Conservation (phyloP, 176 grass and related monocot species). For the Echinochloa phyllopogon region DNA sequence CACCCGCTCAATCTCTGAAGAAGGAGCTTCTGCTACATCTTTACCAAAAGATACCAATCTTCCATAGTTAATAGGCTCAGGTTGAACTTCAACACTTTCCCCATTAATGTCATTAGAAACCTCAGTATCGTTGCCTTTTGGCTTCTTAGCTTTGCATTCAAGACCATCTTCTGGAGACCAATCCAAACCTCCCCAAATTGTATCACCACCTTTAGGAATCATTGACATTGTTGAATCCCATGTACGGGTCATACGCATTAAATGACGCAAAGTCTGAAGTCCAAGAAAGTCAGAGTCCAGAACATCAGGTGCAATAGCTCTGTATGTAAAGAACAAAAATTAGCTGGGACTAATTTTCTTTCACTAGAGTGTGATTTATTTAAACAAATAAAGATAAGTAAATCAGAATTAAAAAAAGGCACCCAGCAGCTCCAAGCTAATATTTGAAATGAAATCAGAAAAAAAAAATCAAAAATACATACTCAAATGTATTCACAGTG, state of each 20-base stretch:
- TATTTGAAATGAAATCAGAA: conserved; percentile 32
- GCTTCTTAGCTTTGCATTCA: conserved; percentile 74
- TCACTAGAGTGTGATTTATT: neutral
- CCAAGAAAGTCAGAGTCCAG: conserved; percentile 92
- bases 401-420: neutral
- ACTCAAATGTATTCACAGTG: neutral
- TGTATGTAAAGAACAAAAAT: conserved; percentile 44
- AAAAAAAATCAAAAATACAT: neutral
- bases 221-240: conserved; percentile 99
- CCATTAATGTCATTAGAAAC: conserved; percentile 55
- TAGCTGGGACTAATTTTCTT: neutral
- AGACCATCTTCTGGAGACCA: conserved; percentile 81
- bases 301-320: conserved; percentile 90
- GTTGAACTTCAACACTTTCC: conserved; percentile 40
- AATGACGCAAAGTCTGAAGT: conserved; percentile 88
- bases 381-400: conserved; percentile 13
- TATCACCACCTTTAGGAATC: conserved; percentile 98
- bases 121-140: conserved; percentile 61
- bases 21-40: conserved; percentile 70
- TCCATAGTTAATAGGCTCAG: conserved; percentile 71
- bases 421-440: conserved; percentile 10
- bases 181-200: conserved; percentile 92
- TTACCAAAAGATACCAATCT: conserved; percentile 91
- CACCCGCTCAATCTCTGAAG: conserved; percentile 64
- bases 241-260: conserved; percentile 98